A percentile compares a stretch with the other conserved stretches of the same genome.
phyloP scores from a whole-genome alignment of 805 yeast species.

The Saccharomyces jurei region DNA sequence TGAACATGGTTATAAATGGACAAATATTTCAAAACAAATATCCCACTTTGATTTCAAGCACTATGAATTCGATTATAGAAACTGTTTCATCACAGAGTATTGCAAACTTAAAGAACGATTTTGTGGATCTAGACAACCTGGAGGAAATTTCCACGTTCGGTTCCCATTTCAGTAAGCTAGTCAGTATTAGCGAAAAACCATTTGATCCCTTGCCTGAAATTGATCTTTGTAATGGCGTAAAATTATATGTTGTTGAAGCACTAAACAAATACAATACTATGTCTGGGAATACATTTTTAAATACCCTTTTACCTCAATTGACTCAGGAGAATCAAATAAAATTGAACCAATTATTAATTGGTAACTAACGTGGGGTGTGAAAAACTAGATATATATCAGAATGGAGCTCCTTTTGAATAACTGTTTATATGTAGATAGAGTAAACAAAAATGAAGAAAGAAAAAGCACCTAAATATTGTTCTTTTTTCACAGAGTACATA shows the following conservation, averaged over 20 bases:
- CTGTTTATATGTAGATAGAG: conserved; percentile 10
- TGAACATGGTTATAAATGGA: conserved; percentile 35
- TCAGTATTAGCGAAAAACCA: conserved; percentile 49
- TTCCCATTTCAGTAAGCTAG: conserved; percentile 69
- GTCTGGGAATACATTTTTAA: conserved; percentile 13
- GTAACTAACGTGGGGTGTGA: neutral
- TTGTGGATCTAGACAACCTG: conserved; percentile 38
- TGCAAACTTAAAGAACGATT: conserved; percentile 32
- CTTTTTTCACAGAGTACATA: neutral
- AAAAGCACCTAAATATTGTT: neutral
- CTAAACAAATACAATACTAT: conserved; percentile 19
- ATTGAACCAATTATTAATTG: conserved; percentile 17
- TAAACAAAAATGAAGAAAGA: conserved; percentile 1
- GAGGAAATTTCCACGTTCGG: conserved; percentile 82
- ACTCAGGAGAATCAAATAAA: conserved; percentile 20
- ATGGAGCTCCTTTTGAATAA: neutral
- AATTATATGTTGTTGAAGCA: conserved; percentile 13
- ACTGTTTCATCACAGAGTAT: conserved; percentile 33
- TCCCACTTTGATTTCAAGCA: conserved; percentile 33
- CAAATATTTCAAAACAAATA: conserved; percentile 35
- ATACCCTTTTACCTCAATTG: conserved; percentile 22
- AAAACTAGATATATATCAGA: neutral
- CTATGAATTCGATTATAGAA: conserved; percentile 38
- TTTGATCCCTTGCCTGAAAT: conserved; percentile 65
- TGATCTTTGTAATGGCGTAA: conserved; percentile 23